Base-by-base conservation (phyloP, 352 stramenopile species). In the Pythium sp. region DNA sequence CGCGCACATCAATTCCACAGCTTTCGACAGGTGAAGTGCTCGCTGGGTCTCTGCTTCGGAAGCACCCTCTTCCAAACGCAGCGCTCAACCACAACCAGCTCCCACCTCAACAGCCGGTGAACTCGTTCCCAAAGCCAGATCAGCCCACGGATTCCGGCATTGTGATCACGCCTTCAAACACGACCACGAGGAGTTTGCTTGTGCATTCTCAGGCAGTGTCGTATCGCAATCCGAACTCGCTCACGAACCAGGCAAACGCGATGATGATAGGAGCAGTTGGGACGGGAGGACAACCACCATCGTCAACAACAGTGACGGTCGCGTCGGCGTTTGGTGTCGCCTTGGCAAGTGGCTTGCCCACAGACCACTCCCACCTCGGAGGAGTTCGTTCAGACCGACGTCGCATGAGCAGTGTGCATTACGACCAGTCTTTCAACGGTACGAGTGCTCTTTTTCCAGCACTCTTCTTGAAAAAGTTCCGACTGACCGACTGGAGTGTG, bases 371-470 rank as follows among this genome's bases (percentile, higher is more conserved):
- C 4, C 77, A 84, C 20, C 57, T 81, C 30, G 75, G 72, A 2
- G 68, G 74, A 5, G 54, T 83, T n/a, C 75, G 79, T 0, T 82
- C 74, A 2, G 79, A 86, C 24, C 74, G 81, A 38, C 68, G 84
- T 15, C 69, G 80, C 0, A 64, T 89, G 47, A 79, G 64, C 53
- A 89, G 76, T 30, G 73, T 89, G 18, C 83, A 88, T 46, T 91
- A 88, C 56, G 83, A 91, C 30, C 75, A 81, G 20, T 65, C 76
- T 8, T 62, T 79, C 49, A 79, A 56, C 56, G 70, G 75, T 86
- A 49, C 22, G 58, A 53, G 65, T 70, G 12, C 47, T 28, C 14
- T 12, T 47, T 30, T 7, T 12, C 30, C 28, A 7, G 20, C 5
- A 60, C 32, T 1, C 11, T 15, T 43, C 9, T 24, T 14, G 41